Conservation (phyloP, 2,329 filamentous ascomycete species). For the Talaromyces sp. region DNA sequence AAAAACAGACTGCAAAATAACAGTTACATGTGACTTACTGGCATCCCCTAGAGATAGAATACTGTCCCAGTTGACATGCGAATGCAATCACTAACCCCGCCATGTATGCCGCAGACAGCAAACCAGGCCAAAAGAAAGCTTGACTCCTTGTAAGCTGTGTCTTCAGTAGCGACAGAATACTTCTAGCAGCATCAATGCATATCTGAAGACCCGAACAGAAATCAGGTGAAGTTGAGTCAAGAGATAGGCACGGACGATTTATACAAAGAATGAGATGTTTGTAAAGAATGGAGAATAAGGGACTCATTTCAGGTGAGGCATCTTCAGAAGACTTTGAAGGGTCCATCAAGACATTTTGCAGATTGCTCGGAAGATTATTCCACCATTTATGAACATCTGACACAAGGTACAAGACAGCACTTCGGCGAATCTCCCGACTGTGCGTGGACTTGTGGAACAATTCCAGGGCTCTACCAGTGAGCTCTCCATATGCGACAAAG, state of each 20-base stretch:
- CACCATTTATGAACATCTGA: conserved; percentile 45
- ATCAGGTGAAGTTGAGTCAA: conserved; percentile 36
- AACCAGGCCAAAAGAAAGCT: conserved; percentile 39
- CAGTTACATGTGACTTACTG: conserved; percentile 25
- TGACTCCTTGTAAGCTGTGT: conserved; percentile 32
- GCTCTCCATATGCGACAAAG: conserved; percentile 39
- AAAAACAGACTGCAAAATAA: not conserved
- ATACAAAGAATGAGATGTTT: conserved; percentile 42
- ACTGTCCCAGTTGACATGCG: conserved; percentile 41
- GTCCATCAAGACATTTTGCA: conserved; percentile 23
- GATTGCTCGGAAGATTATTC: conserved; percentile 37
- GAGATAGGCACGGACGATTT: conserved; percentile 39
- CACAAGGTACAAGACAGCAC: conserved; percentile 36
- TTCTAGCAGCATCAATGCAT: conserved; percentile 40
- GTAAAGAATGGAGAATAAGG: conserved; percentile 43
- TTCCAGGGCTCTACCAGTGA: conserved; percentile 41
- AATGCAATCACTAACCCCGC: conserved; percentile 41
- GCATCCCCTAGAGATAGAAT: conserved; percentile 33
- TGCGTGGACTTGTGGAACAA: conserved; percentile 43
- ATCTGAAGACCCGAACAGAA: conserved; percentile 42
- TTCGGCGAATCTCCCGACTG: conserved; percentile 38
- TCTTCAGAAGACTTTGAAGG: conserved; percentile 11
- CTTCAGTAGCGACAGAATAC: conserved; percentile 36
- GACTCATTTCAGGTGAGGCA: conserved; percentile 31
- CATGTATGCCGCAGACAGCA: conserved; percentile 43